Percentiles rank a stretch among this genome's conserved stretches.
phyloP scores from a whole-genome alignment of 1,284 basidiomycete genomes.

The Austropuccinia psidii region DNA sequence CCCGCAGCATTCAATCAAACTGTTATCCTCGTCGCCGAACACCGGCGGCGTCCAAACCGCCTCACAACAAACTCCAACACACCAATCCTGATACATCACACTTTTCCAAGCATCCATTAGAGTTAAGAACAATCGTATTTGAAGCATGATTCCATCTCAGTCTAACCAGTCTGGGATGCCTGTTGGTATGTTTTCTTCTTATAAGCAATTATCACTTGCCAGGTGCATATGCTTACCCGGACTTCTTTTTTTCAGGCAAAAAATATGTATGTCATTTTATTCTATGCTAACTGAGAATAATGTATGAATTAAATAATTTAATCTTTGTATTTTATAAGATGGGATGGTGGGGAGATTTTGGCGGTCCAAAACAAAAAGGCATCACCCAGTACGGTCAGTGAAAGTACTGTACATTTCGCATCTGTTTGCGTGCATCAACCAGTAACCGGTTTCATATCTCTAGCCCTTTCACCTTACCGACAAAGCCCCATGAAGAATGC shows the following conservation, averaged over 20 bases:
- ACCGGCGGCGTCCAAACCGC: no score
- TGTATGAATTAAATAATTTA: not conserved
- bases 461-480: constrained; percentile 73
- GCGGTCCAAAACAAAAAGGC: constrained; percentile 66
- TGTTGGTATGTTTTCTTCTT: not conserved
- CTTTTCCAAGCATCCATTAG: no score
- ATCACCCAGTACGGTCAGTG: constrained; percentile 65
- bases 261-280: constrained; percentile 10
- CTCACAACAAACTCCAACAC: not conserved
- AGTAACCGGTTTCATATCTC: not conserved
- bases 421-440: constrained; percentile 10
- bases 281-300: not conserved
- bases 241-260: not conserved
- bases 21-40: no score
- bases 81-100: not conserved
- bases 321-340: constrained; percentile 52
- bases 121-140: no score
- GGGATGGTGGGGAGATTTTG: constrained; percentile 84
- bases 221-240: not conserved
- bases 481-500: constrained; percentile 65
- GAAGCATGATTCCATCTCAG: constrained; percentile 18
- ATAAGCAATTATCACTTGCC: not conserved
- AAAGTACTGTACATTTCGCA: not conserved
- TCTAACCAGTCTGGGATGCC: constrained; percentile 9
- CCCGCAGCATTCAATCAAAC: no score